Percentiles rank a stretch among this genome's conserved stretches.
Evolutionary conservation across 1,284 basidiomycete genomes (phyloP).

Genomic region (Bjerkandera adusta): DNA sequence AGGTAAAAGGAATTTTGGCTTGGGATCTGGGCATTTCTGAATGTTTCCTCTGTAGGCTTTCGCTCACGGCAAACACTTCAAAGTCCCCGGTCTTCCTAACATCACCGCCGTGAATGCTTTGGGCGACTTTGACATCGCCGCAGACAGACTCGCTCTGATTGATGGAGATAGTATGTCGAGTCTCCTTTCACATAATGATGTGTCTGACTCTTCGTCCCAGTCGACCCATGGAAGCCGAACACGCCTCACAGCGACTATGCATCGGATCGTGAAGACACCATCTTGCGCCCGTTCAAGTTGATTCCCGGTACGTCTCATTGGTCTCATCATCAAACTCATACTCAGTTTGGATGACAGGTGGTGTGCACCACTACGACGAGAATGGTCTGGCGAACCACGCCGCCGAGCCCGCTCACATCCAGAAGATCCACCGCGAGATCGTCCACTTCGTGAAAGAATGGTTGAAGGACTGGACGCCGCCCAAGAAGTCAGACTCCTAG

Average conservation of each 20-base stretch:
- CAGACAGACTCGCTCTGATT: conserved; percentile 82
- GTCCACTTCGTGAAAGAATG: conserved; percentile 81
- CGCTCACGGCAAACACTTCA: conserved; percentile 73
- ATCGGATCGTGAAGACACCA: conserved; percentile 65
- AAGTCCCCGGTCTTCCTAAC: conserved; percentile 73
- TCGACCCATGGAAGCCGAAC: conserved; percentile 88
- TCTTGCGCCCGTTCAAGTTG: conserved; percentile 79
- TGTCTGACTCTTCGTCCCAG: conserved; percentile 33
- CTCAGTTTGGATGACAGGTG: conserved; percentile 43
- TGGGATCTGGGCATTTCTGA: neutral
- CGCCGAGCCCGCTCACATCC: conserved; percentile 78
- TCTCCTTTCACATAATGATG: neutral
- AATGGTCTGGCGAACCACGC: conserved; percentile 68
- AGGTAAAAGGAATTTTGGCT: conserved; percentile 36
- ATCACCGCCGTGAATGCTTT: conserved; percentile 77
- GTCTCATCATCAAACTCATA: neutral
- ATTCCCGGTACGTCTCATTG: conserved; percentile 66
- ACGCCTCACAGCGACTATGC: conserved; percentile 86
- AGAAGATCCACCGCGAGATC: conserved; percentile 79
- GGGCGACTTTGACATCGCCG: conserved; percentile 74
- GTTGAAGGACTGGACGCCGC: conserved; percentile 61
- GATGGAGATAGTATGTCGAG: conserved; percentile 67
- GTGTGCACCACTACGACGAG: conserved; percentile 91
- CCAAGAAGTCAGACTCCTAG: too few relatives aligned
- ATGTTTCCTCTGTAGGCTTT: conserved; percentile 54